These are phyloP conservation scores for Bruguiera sexangula DNA, from an alignment of 345 rosid genomes.

Conservation along the genomic window DNA sequence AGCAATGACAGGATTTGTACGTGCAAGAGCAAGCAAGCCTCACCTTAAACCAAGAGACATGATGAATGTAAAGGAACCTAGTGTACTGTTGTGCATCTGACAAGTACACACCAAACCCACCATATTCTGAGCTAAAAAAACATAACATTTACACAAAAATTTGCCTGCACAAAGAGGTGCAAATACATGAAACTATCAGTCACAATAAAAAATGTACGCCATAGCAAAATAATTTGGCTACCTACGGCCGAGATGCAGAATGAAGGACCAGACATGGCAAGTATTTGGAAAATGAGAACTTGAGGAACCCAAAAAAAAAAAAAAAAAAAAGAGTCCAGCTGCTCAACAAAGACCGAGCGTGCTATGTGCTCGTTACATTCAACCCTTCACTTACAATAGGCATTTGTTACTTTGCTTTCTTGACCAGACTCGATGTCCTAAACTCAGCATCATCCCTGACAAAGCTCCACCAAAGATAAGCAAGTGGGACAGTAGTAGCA, in stretches of 20 bases:
- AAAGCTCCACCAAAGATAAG: conserved; percentile 90
- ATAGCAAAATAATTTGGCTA: neutral
- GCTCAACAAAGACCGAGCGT: neutral
- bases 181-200: neutral
- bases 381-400: neutral
- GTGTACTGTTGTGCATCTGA: neutral
- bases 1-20: too few relatives aligned
- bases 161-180: neutral
- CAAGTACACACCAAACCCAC: neutral
- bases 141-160: neutral
- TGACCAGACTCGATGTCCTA: conserved; percentile 52
- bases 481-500: conserved; percentile 59
- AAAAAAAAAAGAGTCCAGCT: neutral
- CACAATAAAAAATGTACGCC: neutral
- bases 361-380: neutral
- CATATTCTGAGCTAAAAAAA: neutral
- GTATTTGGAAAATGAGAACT: conserved; percentile 3
- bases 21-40: too few relatives aligned
- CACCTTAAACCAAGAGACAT: too few relatives aligned
- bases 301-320: neutral
- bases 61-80: neutral
- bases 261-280: neutral
- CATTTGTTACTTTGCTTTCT: conserved; percentile 33
- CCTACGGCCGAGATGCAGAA: neutral
- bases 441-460: conserved; percentile 73